A percentile compares a stretch with the other conserved stretches of the same genome.
Evolutionary conservation across 331 rosid genomes (phyloP).

Genomic region (Quercus lobata): DNA sequence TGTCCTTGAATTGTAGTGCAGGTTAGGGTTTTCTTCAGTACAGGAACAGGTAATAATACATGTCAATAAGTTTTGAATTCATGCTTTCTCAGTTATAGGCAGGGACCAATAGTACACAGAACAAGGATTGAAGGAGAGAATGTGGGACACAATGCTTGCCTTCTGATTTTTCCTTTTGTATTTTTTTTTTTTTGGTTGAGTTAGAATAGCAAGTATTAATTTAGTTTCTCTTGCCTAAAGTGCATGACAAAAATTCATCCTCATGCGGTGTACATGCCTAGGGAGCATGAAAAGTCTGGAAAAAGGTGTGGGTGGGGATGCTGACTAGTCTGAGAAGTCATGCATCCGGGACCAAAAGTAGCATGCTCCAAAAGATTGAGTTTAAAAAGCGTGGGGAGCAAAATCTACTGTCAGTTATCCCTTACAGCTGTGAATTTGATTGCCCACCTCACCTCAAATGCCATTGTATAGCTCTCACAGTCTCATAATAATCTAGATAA

Average conservation of each 20-base stretch:
- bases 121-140: too few species aligned
- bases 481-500: neutral
- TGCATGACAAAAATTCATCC: slow-evolving; percentile 16
- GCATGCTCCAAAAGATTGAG: neutral
- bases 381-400: slow-evolving; percentile 8
- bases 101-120: neutral
- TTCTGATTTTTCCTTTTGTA: neutral
- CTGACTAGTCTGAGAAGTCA: neutral
- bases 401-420: neutral
- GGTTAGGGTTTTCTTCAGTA: neutral
- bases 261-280: slow-evolving; percentile 15
- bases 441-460: neutral
- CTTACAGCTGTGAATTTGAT: slow-evolving; percentile 22
- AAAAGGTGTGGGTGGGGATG: slow-evolving; percentile 14
- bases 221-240: slow-evolving; percentile 14
- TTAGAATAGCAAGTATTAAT: neutral
- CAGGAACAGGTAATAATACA: neutral
- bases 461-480: too few species aligned
- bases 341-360: slow-evolving; percentile 18
- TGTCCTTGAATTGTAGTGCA: neutral
- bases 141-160: neutral
- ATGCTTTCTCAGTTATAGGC: neutral
- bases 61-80: neutral
- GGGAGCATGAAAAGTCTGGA: slow-evolving; percentile 17
- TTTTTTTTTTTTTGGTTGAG: neutral